Evolutionary conservation across 495 filamentous ascomycete species (phyloP), one percentile per base, ranked within the genome.

Genomic region (Margaritispora aquatica): DNA sequence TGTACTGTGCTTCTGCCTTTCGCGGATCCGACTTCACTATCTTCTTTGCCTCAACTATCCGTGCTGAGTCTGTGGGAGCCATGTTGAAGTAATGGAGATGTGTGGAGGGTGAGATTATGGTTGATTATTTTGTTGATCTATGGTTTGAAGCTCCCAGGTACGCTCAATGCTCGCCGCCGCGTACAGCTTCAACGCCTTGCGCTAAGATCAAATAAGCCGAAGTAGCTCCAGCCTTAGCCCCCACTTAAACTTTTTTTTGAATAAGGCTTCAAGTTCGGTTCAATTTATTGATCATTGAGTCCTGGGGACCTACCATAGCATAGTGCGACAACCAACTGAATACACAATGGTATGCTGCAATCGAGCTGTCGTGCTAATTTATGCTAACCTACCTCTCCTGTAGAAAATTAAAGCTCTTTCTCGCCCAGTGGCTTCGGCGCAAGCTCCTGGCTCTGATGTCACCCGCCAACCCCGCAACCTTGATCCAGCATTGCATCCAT

Each of bases 391-490:
- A 59, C 27, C 27, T 53, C 15, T 59, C 50, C 17, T 59, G 11
- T 54, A 87, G 91, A 96, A 96, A 84, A 89, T 97, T 68, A 96
- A 96, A 80, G 88, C 92, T 36, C 87, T 97, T 68, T 88, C 82
- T 61, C 88, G 92, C 66, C 81, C 88, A 17, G 78, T 85, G 27
- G 77, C 84, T 69, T 86, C 90, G 51, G 84, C 88, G 67, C 88
- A 92, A 73, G 83, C 89, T 36, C 84, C 88, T 38, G 93, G 93
- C 49, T 85, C 87, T 44, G 81, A 84, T 71, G 83, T 88, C 60
- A 74, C 84, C 50, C 83, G 82, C 64, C 81, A 87, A 66, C 84
- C 89, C 54, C 86, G 93, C 64, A 98, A 98, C 66, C 82, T 97
- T 59, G 90, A 96, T 68, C 95, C 94, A 11, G 84, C 89, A 29